phyloP scores from a whole-genome alignment of 495 filamentous ascomycete species.

The Annulohypoxylon stygium region DNA sequence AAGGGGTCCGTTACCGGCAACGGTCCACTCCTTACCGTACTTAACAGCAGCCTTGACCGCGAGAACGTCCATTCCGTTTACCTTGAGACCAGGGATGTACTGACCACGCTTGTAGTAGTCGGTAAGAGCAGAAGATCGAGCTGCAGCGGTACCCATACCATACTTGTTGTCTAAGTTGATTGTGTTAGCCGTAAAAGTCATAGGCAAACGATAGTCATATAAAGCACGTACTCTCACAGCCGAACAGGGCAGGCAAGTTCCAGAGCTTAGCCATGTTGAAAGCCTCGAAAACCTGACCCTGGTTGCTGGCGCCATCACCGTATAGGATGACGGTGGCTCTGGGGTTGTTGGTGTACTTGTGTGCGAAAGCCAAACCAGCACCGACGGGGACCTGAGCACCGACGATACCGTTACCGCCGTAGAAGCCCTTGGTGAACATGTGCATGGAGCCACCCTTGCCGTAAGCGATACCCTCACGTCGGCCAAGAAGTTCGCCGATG shows the following conservation, averaged over 20 bases:
- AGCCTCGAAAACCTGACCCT: slow-evolving; percentile 99
- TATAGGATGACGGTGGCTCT: slow-evolving; percentile 91
- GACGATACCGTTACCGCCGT: slow-evolving; percentile 98
- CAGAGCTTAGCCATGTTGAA: slow-evolving; percentile 99
- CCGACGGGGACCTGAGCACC: slow-evolving; percentile 98
- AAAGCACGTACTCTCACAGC: slow-evolving; percentile 88
- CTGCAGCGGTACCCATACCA: slow-evolving; percentile 98
- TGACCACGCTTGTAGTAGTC: slow-evolving; percentile 99
- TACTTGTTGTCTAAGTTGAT: slow-evolving; percentile 92
- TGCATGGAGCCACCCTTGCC: slow-evolving; percentile 99
- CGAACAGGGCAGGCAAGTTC: slow-evolving; percentile 94
- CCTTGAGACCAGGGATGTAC: slow-evolving; percentile 99
- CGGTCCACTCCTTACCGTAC: slow-evolving; percentile 89
- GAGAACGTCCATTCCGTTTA: slow-evolving; percentile 99
- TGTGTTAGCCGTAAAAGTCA: slow-evolving; percentile 42
- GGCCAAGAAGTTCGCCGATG: slow-evolving; percentile 95
- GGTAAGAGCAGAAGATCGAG: slow-evolving; percentile 91
- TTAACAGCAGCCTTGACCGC: slow-evolving; percentile 95
- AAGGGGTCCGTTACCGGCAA: slow-evolving; percentile 85
- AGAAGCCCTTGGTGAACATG: slow-evolving; percentile 99
- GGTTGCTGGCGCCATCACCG: slow-evolving; percentile 97
- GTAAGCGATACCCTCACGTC: slow-evolving; percentile 95
- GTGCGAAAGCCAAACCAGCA: slow-evolving; percentile 95
- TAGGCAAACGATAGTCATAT: background rate
- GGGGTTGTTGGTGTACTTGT: slow-evolving; percentile 89